Conservation (phyloP, 495 filamentous ascomycete genomes). For the Podospora pseudocomata region DNA sequence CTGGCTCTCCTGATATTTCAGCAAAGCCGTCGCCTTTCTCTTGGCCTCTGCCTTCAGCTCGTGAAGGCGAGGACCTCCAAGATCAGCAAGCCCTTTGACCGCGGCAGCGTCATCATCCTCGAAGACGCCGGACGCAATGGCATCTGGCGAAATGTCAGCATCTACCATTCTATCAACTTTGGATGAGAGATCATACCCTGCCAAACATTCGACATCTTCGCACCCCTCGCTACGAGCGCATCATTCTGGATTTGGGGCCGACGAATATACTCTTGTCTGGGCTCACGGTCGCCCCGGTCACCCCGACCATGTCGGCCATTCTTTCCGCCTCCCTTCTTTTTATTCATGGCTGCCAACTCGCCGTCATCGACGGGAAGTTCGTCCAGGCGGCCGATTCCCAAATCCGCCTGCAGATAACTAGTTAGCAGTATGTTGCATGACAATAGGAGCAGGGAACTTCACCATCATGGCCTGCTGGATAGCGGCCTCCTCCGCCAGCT, state of each 20-base stretch:
- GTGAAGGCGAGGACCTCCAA: slow-evolving; percentile 28
- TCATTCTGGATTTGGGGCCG: background rate
- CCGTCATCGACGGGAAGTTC: slow-evolving; percentile 19
- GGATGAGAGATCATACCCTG: background rate
- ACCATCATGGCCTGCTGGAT: slow-evolving; percentile 9
- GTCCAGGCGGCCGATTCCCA: slow-evolving; percentile 16
- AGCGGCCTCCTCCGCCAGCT: background rate
- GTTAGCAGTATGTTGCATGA: slow-evolving; percentile 7
- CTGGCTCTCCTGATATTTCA: slow-evolving; percentile 8
- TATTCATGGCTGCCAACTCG: background rate
- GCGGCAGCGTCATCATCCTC: slow-evolving; percentile 28
- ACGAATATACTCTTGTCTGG: background rate
- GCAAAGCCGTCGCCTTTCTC: slow-evolving; percentile 3
- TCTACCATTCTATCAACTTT: background rate
- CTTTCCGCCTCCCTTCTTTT: background rate
- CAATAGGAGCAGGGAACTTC: background rate
- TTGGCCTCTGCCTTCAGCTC: slow-evolving; percentile 1
- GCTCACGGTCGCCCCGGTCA: background rate
- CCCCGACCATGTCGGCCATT: background rate
- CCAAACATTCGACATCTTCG: background rate
- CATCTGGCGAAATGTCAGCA: slow-evolving; percentile 11
- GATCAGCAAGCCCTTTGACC: slow-evolving; percentile 27
- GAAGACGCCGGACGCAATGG: slow-evolving; percentile 21
- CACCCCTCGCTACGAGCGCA: background rate
- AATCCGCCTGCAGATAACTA: slow-evolving; percentile 17